Evolutionary conservation across 306 rosid genomes (phyloP).

Genomic region (Senna siamea): DNA sequence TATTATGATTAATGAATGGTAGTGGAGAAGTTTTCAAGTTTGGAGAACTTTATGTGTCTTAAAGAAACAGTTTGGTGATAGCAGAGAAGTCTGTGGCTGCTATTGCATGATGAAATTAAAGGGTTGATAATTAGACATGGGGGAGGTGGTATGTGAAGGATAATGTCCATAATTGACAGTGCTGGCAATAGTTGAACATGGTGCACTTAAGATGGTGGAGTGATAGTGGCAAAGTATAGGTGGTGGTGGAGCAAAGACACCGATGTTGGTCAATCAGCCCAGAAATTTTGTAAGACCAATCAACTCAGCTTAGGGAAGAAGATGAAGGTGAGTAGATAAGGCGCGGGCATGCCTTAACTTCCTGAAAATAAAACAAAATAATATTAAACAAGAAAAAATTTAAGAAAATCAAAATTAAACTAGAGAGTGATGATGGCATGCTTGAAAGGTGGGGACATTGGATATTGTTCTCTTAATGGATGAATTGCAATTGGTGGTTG

Average conservation of each 20-base stretch:
- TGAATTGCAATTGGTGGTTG: no score
- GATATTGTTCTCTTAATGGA: no score
- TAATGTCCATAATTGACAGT: background rate
- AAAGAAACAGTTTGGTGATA: constrained; percentile 20
- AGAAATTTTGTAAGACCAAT: no score
- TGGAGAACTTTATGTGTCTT: background rate
- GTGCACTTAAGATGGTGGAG: background rate
- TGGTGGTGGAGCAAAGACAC: background rate
- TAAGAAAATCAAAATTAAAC: no score
- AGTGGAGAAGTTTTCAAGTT: constrained; percentile 14
- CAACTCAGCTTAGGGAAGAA: no score
- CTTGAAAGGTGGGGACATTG: no score
- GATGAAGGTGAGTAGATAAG: no score
- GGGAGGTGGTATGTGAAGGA: constrained; percentile 2
- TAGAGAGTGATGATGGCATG: no score
- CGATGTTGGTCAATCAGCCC: background rate
- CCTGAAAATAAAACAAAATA: no score
- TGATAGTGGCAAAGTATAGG: background rate
- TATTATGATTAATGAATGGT: constrained; percentile 7
- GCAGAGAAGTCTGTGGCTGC: background rate
- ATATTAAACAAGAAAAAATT: no score
- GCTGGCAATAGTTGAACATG: background rate
- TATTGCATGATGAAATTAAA: constrained; percentile 20
- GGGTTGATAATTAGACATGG: constrained; percentile 9
- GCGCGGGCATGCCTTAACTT: no score